These are phyloP conservation scores for Dimargaris cristalligena DNA, from an alignment of 192 early-diverging fungal genomes.

Conservation along the genomic window DNA sequence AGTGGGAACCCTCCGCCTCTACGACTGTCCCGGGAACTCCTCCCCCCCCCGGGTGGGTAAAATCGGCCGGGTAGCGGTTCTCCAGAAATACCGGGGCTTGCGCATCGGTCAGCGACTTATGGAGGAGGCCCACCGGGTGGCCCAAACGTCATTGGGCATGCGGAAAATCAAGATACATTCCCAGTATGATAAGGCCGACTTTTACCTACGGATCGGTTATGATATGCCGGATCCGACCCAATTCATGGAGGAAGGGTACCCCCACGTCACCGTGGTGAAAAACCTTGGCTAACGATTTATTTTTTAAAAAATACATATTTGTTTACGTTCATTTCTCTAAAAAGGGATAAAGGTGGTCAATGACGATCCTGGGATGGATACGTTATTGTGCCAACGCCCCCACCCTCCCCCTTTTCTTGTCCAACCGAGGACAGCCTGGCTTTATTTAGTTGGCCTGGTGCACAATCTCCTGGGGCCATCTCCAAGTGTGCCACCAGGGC, in stretches of 20 bases:
- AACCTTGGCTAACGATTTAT: background rate
- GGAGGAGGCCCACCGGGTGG: slow-evolving; percentile 8
- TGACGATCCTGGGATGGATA: background rate
- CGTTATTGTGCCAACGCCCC: background rate
- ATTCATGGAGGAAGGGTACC: slow-evolving; percentile 2
- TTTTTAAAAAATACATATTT: background rate
- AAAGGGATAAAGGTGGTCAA: background rate
- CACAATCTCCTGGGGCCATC: too few species aligned
- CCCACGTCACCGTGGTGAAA: slow-evolving; percentile 1
- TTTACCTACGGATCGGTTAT: slow-evolving; percentile 9
- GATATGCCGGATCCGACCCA: background rate
- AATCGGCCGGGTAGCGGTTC: slow-evolving; percentile 11
- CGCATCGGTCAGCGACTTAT: slow-evolving; percentile 10
- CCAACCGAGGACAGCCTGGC: too few species aligned
- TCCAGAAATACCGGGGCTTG: background rate
- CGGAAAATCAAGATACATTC: background rate
- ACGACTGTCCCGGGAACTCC: too few species aligned
- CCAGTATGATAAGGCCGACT: slow-evolving; percentile 11
- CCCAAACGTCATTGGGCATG: background rate
- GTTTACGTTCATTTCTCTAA: background rate
- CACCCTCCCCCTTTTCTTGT: too few species aligned
- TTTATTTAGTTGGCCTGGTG: too few species aligned
- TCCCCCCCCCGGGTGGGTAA: slow-evolving; percentile 8
- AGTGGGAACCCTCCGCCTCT: background rate
- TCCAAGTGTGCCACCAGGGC: too few species aligned